Evolutionary conservation across 176 grass and related monocot species (phyloP).

Genomic region (Ensete glaucum): DNA sequence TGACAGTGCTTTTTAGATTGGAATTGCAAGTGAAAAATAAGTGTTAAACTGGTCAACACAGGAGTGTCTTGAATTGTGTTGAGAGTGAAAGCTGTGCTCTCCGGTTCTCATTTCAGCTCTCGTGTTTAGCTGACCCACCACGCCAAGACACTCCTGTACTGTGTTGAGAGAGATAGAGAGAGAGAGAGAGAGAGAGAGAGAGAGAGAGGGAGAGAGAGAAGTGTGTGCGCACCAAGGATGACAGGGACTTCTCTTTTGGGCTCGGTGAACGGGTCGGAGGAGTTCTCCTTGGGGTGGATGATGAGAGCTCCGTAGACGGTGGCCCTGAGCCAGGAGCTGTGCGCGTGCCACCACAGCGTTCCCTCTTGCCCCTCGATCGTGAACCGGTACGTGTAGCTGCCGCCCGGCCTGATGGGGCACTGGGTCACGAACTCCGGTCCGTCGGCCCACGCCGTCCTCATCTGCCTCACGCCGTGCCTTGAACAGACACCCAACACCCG

Average conservation of each 20-base stretch:
- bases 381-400: conserved; percentile 77
- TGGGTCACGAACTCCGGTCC: conserved; percentile 93
- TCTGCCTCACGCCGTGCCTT: conserved; percentile 77
- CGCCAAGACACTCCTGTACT: too few species aligned
- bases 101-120: too few species aligned
- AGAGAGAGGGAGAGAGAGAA: background rate
- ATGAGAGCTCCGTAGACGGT: conserved; percentile 81
- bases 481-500: background rate
- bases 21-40: too few species aligned
- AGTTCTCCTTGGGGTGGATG: conserved; percentile 38
- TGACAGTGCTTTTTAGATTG: too few species aligned
- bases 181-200: background rate
- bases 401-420: conserved; percentile 62
- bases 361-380: conserved; percentile 66
- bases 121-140: background rate
- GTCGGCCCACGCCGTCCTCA: conserved; percentile 82
- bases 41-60: too few species aligned
- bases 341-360: conserved; percentile 95
- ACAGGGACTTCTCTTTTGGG: conserved; percentile 43
- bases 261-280: conserved; percentile 48
- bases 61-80: too few species aligned
- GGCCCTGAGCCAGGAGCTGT: conserved; percentile 80
- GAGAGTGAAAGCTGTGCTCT: background rate
- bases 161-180: background rate
- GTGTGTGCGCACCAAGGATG: conserved; percentile 41